These are phyloP conservation scores for Lolium rigidum DNA, from an alignment of 176 grass and related monocot genomes.

Conservation along the genomic window DNA sequence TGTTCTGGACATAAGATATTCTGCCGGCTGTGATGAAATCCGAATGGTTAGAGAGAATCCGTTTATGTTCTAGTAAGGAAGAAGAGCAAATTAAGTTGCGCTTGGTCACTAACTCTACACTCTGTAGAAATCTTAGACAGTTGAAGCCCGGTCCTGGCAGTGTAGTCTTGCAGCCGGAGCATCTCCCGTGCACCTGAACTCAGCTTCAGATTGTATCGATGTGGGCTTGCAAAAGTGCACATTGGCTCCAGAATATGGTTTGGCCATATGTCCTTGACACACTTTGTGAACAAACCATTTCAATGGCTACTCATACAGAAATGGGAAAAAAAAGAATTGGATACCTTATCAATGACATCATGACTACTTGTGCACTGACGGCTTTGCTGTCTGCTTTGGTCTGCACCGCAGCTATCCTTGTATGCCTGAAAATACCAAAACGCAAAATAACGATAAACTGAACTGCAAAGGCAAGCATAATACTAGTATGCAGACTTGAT, in stretches of 20 bases:
- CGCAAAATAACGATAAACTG: not conserved
- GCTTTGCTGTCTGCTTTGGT: slow-evolving; percentile 16
- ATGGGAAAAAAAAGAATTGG: slow-evolving; percentile 28
- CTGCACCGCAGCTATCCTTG: slow-evolving; percentile 35
- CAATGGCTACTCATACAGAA: slow-evolving; percentile 23
- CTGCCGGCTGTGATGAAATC: slow-evolving; percentile 40
- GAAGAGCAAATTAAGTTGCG: not conserved
- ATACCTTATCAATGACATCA: slow-evolving; percentile 46
- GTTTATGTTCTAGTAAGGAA: not conserved
- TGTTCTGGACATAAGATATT: slow-evolving; percentile 49
- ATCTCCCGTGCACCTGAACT: slow-evolving; percentile 26
- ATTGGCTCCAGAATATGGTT: slow-evolving; percentile 53
- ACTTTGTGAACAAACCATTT: slow-evolving; percentile 29
- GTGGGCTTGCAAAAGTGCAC: slow-evolving; percentile 46
- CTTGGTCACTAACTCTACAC: slow-evolving; percentile 46
- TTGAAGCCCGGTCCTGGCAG: not conserved
- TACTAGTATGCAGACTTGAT: not conserved
- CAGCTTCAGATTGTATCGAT: not conserved
- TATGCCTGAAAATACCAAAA: slow-evolving; percentile 30
- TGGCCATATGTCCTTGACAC: slow-evolving; percentile 32
- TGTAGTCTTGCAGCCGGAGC: slow-evolving; percentile 39
- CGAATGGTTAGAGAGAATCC: not conserved
- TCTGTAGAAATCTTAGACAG: slow-evolving; percentile 44
- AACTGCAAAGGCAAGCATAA: slow-evolving; percentile 1
- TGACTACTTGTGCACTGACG: slow-evolving; percentile 38